phyloP scores from a whole-genome alignment of 2,329 filamentous ascomycete species.

The Colletotrichum eremochloae region DNA sequence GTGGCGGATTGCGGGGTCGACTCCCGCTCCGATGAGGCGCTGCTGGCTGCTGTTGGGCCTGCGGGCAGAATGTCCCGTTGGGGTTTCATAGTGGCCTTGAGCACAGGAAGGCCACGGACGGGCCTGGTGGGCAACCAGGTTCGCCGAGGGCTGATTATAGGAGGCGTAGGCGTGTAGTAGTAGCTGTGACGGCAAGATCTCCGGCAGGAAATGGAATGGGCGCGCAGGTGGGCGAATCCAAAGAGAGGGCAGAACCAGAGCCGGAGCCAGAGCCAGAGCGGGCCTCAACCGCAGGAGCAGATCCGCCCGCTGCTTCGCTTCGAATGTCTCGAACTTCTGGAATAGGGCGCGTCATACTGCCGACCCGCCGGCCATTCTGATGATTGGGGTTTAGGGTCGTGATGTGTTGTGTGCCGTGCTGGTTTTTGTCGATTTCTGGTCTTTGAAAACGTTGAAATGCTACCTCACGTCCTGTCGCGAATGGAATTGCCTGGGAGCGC shows the following conservation, averaged over 20 bases:
- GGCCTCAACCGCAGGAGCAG: constrained; percentile 36
- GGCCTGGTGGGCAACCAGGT: constrained; percentile 19
- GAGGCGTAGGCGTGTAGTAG: constrained; percentile 33
- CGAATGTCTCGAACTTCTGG: constrained; percentile 24
- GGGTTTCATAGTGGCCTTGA: constrained; percentile 39
- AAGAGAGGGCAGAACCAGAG: constrained; percentile 30
- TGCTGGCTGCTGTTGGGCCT: constrained; percentile 30
- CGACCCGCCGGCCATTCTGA: constrained; percentile 39
- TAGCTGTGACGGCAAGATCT: constrained; percentile 31
- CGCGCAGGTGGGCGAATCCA: constrained; percentile 39
- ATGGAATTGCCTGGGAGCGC: neutral
- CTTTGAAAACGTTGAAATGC: constrained; percentile 1
- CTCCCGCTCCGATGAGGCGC: constrained; percentile 31
- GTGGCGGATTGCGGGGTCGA: constrained; percentile 34
- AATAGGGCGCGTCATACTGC: constrained; percentile 36
- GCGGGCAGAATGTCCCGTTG: constrained; percentile 42
- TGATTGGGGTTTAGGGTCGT: neutral
- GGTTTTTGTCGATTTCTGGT: constrained; percentile 2
- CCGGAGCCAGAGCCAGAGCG: constrained; percentile 24
- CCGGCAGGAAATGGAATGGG: constrained; percentile 19
- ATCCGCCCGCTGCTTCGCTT: constrained; percentile 39
- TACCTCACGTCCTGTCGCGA: neutral
- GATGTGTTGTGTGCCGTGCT: neutral
- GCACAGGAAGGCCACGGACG: constrained; percentile 25
- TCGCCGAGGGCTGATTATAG: constrained; percentile 14